Conservation (phyloP, 1,284 basidiomycete species). For the Apiotrichum porosum region DNA sequence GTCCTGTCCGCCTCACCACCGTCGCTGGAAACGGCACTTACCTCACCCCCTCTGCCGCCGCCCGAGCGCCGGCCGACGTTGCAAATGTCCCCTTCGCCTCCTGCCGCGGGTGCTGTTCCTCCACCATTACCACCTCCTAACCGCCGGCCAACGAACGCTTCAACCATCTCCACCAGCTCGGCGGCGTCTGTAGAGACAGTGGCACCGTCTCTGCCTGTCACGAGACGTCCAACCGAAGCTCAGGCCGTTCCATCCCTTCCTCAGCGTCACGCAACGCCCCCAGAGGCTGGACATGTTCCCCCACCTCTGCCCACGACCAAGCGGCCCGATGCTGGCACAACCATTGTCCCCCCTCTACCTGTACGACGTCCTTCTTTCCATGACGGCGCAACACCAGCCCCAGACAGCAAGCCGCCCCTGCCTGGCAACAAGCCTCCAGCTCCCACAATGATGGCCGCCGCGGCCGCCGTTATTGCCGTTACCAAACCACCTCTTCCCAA, state of each 20-base stretch:
- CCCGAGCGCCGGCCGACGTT: neutral
- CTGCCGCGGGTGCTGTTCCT: too few relatives aligned
- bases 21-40: neutral
- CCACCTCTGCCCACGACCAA: neutral
- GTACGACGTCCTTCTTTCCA: neutral
- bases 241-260: too few relatives aligned
- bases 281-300: neutral
- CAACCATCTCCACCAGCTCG: too few relatives aligned
- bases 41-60: neutral
- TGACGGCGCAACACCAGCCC: neutral
- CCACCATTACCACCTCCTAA: too few relatives aligned
- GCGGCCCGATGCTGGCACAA: neutral
- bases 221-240: too few relatives aligned
- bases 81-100: too few relatives aligned
- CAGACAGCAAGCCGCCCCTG: conserved; percentile 17
- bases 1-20: neutral
- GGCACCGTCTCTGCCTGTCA: too few relatives aligned
- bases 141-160: too few relatives aligned
- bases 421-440: conserved; percentile 27
- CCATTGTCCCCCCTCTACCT: neutral
- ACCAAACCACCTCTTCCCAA: conserved; percentile 17
- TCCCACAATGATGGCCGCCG: conserved; percentile 9
- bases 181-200: too few relatives aligned
- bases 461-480: neutral
- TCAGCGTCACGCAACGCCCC: neutral